Evolutionary conservation across 179 eudicot genomes (phyloP), one percentile per base, ranked within the genome.

Genomic region (Sideroxylon spinosum): DNA sequence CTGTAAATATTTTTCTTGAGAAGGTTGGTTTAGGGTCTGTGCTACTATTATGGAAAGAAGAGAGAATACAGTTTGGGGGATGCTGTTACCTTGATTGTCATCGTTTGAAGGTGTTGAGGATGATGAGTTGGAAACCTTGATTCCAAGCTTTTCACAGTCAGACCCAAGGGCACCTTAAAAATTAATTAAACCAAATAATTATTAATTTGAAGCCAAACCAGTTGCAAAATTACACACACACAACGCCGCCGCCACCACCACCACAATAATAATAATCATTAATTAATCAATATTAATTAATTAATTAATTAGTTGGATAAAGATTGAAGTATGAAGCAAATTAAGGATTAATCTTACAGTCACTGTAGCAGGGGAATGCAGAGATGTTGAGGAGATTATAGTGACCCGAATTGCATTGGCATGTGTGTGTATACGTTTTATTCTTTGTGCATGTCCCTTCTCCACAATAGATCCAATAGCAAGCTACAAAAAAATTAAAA

Each of bases 391-490:
- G 85, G 66, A 90, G 87, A 83, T 91, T 93, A 46, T 80, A 79
- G 61, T 83, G 84, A 62, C 91, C 95, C 4, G 87, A 60, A 6
- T 81, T 84, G 87, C 97, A 91, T 71, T 85, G 82, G 62, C 97
- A 93, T 46, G 83, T 76, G 74, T 91, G 93, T 28, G 53, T 80
- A 71, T 89, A 66, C 22, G 88, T 84, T 76, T 69, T 25, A 61
- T 91, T 90, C 56, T 81, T 85, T 66, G 19, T 74, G 86, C 97
- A 91, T 6, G 84, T 84, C 19, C 97, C 97, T 84, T 90, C 87
- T 53, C 95, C 97, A 78, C 97, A 93, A 74, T 93, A 90, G 44
- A 82, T 78, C 93, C 93, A 91, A 66, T 86, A 73, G 82, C 97
- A 93, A 82, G 97, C 97, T 93, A 61, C 14, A 3, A 3, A 12